Conservation (phyloP, 352 stramenopile genomes). For the Pythium brachiatum region DNA sequence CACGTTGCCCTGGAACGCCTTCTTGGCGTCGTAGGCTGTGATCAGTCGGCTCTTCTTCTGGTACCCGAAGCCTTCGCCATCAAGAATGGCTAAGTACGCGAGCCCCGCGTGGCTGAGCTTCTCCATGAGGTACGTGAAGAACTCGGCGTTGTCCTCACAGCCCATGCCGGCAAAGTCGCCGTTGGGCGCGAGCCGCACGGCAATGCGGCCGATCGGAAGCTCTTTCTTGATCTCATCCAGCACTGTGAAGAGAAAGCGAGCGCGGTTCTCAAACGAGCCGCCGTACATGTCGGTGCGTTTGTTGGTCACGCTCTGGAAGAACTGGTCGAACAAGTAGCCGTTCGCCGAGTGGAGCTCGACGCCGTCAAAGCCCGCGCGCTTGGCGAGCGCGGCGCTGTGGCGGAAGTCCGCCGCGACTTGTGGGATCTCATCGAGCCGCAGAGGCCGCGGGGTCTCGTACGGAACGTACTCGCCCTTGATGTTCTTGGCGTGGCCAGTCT, state of each 20-base stretch:
- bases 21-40: conserved; percentile 27
- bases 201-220: conserved; percentile 7
- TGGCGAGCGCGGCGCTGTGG: conserved; percentile 32
- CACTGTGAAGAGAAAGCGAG: conserved; percentile 47
- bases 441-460: conserved; percentile 36
- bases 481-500: neutral
- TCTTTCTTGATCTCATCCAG: conserved; percentile 30
- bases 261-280: conserved; percentile 59
- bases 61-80: conserved; percentile 43
- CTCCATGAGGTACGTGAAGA: conserved; percentile 35
- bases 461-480: conserved; percentile 19
- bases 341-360: conserved; percentile 78
- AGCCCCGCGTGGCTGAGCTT: conserved; percentile 33
- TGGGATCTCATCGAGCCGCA: conserved; percentile 62
- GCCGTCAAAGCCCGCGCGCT: conserved; percentile 34
- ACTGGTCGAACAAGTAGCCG: conserved; percentile 86
- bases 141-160: conserved; percentile 36
- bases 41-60: conserved; percentile 31
- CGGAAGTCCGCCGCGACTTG: conserved; percentile 50
- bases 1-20: conserved; percentile 33
- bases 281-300: conserved; percentile 67
- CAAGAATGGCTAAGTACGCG: conserved; percentile 49
- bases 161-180: conserved; percentile 39
- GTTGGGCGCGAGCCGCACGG: conserved; percentile 25
- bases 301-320: conserved; percentile 65